Evolutionary conservation across 208 protist genomes (phyloP).

Genomic region (Entamoeba invadens): DNA sequence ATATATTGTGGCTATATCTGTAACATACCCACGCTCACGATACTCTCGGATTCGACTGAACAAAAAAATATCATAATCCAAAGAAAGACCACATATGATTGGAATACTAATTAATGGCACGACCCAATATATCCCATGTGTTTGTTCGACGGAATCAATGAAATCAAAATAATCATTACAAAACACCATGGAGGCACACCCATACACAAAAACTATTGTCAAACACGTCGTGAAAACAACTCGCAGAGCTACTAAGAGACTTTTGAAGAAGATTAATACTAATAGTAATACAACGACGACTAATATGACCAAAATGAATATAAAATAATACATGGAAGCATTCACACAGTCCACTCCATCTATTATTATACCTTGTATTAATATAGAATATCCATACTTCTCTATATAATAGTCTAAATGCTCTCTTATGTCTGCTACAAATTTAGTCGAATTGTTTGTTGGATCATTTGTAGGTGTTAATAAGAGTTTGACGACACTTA

Average conservation of each 20-base stretch:
- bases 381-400: not conserved
- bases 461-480: not conserved
- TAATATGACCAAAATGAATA: slow-evolving; percentile 33
- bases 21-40: slow-evolving; percentile 1
- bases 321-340: slow-evolving; percentile 10
- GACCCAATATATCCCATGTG: slow-evolving; percentile 26
- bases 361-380: not conserved
- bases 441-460: not conserved
- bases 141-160: slow-evolving; percentile 12
- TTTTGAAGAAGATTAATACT: slow-evolving; percentile 34
- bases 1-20: slow-evolving; percentile 9
- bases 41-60: slow-evolving; percentile 31
- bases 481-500: not conserved
- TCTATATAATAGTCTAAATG: not conserved
- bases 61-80: slow-evolving; percentile 53
- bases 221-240: slow-evolving; percentile 35
- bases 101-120: slow-evolving; percentile 33
- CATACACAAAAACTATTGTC: slow-evolving; percentile 32
- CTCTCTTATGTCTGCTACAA: not conserved
- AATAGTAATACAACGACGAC: slow-evolving; percentile 29
- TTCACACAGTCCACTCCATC: not conserved
- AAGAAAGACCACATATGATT: slow-evolving; percentile 41
- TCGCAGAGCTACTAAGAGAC: slow-evolving; percentile 36
- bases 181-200: slow-evolving; percentile 34
- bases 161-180: not conserved